Conservation (phyloP, 129 eudicot species). For the Flaveria ramosissima region DNA sequence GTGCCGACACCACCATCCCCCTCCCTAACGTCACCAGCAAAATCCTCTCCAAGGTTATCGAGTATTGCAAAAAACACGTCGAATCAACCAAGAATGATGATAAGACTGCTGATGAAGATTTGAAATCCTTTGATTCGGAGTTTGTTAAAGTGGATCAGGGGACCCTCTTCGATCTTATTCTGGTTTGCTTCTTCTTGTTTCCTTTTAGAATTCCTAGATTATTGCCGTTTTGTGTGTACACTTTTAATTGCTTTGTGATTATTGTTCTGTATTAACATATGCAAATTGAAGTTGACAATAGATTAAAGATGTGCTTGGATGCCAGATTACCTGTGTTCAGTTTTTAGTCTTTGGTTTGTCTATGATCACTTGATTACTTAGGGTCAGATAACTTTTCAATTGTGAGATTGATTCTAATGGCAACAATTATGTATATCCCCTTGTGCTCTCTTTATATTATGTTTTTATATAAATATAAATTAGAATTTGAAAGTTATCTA, state of each 20-base stretch:
- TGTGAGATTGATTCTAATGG: background rate
- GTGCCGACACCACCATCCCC: slow-evolving; percentile 54
- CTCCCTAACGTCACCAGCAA: slow-evolving; percentile 64
- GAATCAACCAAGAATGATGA: slow-evolving; percentile 43
- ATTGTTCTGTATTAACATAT: too few species aligned
- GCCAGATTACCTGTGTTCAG: background rate
- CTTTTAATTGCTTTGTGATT: too few species aligned
- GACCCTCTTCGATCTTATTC: slow-evolving; percentile 67
- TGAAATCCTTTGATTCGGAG: slow-evolving; percentile 57
- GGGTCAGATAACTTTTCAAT: background rate
- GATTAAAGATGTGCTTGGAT: too few species aligned
- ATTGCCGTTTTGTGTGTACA: too few species aligned
- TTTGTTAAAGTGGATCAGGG: slow-evolving; percentile 72
- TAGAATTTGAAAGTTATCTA: too few species aligned
- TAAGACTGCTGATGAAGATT: slow-evolving; percentile 47
- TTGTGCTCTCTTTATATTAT: too few species aligned
- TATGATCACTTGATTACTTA: background rate
- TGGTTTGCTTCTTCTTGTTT: slow-evolving; percentile 34
- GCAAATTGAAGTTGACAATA: too few species aligned
- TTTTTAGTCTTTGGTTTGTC: background rate
- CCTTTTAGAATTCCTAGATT: too few species aligned
- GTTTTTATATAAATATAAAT: too few species aligned
- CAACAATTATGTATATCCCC: background rate
- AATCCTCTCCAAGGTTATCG: slow-evolving; percentile 71
- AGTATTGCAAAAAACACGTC: slow-evolving; percentile 77